These are phyloP conservation scores for Cubamyces sp. DNA, from an alignment of 768 basidiomycete genomes.

Conservation along the genomic window DNA sequence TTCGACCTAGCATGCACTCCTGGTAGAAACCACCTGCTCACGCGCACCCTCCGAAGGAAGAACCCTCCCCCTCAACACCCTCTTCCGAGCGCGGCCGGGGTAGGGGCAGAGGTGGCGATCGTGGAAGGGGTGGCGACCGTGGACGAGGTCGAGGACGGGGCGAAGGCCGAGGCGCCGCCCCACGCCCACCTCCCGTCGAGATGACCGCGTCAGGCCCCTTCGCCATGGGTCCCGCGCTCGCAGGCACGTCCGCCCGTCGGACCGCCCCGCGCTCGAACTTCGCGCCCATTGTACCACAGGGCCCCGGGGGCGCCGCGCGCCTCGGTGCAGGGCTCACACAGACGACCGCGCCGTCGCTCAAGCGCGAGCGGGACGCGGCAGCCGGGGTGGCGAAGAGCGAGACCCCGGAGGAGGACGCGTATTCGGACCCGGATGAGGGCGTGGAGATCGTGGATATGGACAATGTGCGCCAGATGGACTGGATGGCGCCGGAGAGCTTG, in stretches of 20 bases:
- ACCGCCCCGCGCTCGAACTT: slow-evolving; percentile 60
- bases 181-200: slow-evolving; percentile 57
- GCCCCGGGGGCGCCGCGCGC: slow-evolving; percentile 39
- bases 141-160: slow-evolving; percentile 56
- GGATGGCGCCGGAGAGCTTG: slow-evolving; percentile 85
- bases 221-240: slow-evolving; percentile 80
- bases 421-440: slow-evolving; percentile 88
- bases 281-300: slow-evolving; percentile 50
- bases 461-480: slow-evolving; percentile 76
- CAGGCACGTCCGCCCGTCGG: slow-evolving; percentile 57
- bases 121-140: slow-evolving; percentile 32
- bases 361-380: slow-evolving; percentile 28
- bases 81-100: slow-evolving; percentile 32
- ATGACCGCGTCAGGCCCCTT: slow-evolving; percentile 90
- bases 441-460: slow-evolving; percentile 88
- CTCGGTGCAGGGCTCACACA: slow-evolving; percentile 56
- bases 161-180: slow-evolving; percentile 52
- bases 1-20: slow-evolving; percentile 13
- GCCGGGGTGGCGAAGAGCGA: slow-evolving; percentile 32
- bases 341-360: slow-evolving; percentile 52
- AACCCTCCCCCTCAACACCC: slow-evolving; percentile 19
- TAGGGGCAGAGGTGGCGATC: slow-evolving; percentile 1
- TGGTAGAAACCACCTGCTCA: not conserved
- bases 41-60: slow-evolving; percentile 20
- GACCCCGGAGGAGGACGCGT: slow-evolving; percentile 62